phyloP scores from a whole-genome alignment of 2,329 filamentous ascomycete genomes.

The Colletotrichum endophyticum region DNA sequence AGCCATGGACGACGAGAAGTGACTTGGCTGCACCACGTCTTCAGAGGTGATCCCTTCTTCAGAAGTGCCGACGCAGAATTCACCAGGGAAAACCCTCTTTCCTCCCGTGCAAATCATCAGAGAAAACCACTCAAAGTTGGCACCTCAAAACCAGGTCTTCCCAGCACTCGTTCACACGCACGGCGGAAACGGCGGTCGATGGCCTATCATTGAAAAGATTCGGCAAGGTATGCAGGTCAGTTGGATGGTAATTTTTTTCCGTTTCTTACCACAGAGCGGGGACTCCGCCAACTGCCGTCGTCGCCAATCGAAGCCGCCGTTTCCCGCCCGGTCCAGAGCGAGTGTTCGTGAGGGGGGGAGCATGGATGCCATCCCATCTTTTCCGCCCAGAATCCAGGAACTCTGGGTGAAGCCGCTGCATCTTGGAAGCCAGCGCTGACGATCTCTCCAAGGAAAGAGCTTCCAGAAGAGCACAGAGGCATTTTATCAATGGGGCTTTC shows the following conservation, averaged over 20 bases:
- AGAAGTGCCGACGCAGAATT: background rate
- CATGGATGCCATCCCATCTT: constrained; percentile 13
- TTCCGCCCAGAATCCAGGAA: background rate
- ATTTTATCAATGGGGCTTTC: background rate
- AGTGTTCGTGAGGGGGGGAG: background rate
- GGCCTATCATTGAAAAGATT: constrained; percentile 1
- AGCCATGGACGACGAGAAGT: background rate
- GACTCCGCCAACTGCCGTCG: constrained; percentile 4
- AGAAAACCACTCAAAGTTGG: constrained; percentile 7
- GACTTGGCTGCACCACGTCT: background rate
- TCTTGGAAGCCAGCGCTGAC: background rate
- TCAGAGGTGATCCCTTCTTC: background rate
- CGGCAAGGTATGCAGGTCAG: background rate
- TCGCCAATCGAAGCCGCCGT: background rate
- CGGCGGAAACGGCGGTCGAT: background rate
- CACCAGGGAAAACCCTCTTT: background rate
- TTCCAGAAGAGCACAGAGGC: constrained; percentile 10
- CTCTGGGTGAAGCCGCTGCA: background rate
- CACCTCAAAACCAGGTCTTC: background rate
- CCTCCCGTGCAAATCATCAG: constrained; percentile 7
- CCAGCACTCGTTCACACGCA: background rate
- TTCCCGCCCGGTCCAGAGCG: background rate
- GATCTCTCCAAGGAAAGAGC: constrained; percentile 6
- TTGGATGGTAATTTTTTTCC: background rate
- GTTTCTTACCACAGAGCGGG: background rate